phyloP scores from a whole-genome alignment of 73 alveolate species.

The Paramecium sexaurelia region DNA sequence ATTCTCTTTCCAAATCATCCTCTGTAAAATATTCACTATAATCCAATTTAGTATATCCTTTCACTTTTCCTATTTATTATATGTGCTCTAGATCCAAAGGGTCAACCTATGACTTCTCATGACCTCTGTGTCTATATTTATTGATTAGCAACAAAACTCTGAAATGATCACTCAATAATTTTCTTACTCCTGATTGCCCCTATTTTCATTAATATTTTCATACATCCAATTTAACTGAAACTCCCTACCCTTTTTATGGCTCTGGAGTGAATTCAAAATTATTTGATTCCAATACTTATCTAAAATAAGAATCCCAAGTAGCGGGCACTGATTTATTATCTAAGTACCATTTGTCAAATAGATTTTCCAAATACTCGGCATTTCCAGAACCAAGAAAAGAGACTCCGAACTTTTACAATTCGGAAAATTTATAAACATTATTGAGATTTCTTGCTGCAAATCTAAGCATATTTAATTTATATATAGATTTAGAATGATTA shows the following conservation, averaged over 20 bases:
- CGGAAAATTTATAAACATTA: constrained; percentile 20
- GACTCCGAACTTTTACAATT: neutral
- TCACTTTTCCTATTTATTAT: neutral
- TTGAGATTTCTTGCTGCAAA: neutral
- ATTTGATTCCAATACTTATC: constrained; percentile 64
- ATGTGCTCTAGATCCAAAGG: constrained; percentile 69
- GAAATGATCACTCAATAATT: constrained; percentile 70
- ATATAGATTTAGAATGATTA: neutral
- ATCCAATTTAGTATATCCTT: neutral
- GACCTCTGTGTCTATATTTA: constrained; percentile 83
- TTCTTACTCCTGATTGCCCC: constrained; percentile 24
- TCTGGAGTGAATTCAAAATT: constrained; percentile 46
- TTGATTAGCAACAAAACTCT: constrained; percentile 73
- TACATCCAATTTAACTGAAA: constrained; percentile 59
- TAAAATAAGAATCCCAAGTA: constrained; percentile 82
- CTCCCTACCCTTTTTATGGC: neutral
- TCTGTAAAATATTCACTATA: constrained; percentile 74
- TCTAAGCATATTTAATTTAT: neutral
- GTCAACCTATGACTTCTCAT: constrained; percentile 83
- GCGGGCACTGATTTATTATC: constrained; percentile 79
- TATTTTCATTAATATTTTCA: neutral
- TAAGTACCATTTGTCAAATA: constrained; percentile 77
- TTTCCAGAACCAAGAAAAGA: constrained; percentile 10
- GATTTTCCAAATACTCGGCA: constrained; percentile 75
- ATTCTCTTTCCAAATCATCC: constrained; percentile 80